phyloP scores from a whole-genome alignment of 2,329 filamentous ascomycete species.

The Emydomyces testavorans region DNA sequence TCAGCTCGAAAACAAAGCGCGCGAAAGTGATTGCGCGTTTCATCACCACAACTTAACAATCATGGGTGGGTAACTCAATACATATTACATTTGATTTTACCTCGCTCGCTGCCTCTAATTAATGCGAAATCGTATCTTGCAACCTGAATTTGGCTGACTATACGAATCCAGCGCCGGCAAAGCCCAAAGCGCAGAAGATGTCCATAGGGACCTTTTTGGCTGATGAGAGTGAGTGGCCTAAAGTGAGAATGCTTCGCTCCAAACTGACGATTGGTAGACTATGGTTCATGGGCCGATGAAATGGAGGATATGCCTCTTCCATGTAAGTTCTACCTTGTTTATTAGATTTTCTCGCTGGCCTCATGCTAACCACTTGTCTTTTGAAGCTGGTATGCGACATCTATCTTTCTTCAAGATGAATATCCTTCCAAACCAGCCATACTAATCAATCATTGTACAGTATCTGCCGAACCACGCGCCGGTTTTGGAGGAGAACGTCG shows the following conservation, averaged over 20 bases:
- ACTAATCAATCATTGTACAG: constrained; percentile 18
- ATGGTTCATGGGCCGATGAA: constrained; percentile 96
- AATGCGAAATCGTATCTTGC: neutral
- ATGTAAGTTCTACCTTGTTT: constrained; percentile 44
- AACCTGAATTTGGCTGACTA: constrained; percentile 10
- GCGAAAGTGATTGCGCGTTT: constrained; percentile 31
- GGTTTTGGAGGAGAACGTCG: constrained; percentile 42
- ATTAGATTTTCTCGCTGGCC: neutral
- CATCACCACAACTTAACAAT: constrained; percentile 42
- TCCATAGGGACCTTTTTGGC: constrained; percentile 90
- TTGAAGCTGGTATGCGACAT: constrained; percentile 11
- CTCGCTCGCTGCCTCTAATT: neutral
- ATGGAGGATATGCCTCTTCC: constrained; percentile 76
- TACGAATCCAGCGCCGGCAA: constrained; percentile 62
- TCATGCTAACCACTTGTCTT: neutral
- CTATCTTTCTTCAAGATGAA: constrained; percentile 17
- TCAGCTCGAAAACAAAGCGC: constrained; percentile 29
- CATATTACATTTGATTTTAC: constrained; percentile 13
- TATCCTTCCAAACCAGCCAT: neutral
- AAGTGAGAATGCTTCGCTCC: neutral
- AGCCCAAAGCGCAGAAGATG: constrained; percentile 93
- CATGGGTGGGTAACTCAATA: constrained; percentile 46
- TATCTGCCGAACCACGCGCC: constrained; percentile 31
- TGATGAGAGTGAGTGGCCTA: constrained; percentile 62
- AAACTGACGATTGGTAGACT: constrained; percentile 38